Base-by-base conservation (phyloP, 2,329 filamentous ascomycete species). In the Parafenestella ontariensis region DNA sequence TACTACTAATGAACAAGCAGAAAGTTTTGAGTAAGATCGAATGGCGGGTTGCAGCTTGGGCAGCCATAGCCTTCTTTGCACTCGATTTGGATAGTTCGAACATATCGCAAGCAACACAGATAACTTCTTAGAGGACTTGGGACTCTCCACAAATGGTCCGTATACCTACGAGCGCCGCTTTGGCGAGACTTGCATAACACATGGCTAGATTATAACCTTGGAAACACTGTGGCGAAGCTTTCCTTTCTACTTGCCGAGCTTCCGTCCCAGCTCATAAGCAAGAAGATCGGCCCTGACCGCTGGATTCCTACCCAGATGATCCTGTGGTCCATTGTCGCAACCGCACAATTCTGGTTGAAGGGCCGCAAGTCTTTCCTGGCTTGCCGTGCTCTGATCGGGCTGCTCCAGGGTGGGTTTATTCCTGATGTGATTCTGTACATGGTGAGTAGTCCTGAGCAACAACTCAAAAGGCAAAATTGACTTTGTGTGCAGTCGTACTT, bases 201-300 rank as follows among this genome's bases (percentile, higher is more conserved):
- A 33, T 23, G 21, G 28, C 29, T 23, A 59, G 65, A 68, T 46
- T 70, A 59, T 52, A 70, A 70, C 46, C 46, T 62, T 31, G 66
- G 66, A 37, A 62, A 73, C 42, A 74, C 73, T 1, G 71, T 89
- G 4, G 94, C 93, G 79, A 93, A 91, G 76, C 83, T 84, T 21
- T 91, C 90, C 72, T 96, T 95, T 78, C 91, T 96, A n/a, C 59
- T 64, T 10, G 74, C 77, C 1, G 77, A 77, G 45, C 68, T 79
- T n/a, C 77, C 77, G 2, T 75, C 75, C 0, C 76, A 78, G 33
- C 67, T 79, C 9, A 67, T 78, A 17, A 77, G 74, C 33, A 79
- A 79, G 49, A 72, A 73, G 48, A 62, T 75, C 8, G 76, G 77
- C 0, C 76, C 77, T 6, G 71, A 76, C 45, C 65, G 69, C 13